Evolutionary conservation across 495 filamentous ascomycete genomes (phyloP).

Genomic region (Aspergillus sclerotiicarbonarius): DNA sequence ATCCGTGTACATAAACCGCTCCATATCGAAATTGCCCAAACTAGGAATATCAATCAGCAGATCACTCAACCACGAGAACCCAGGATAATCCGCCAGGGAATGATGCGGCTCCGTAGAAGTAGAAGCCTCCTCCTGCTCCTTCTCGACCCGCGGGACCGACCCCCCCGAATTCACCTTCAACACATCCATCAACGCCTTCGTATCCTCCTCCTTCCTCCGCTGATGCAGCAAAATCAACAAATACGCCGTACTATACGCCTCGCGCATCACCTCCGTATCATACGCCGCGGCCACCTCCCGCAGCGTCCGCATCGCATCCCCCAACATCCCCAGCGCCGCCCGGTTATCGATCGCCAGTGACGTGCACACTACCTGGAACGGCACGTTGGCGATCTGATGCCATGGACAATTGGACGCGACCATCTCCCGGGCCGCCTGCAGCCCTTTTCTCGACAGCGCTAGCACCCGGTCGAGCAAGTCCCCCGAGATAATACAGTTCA

Average conservation of each 20-base stretch:
- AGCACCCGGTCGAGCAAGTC: constrained; percentile 38
- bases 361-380: constrained; percentile 55
- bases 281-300: constrained; percentile 43
- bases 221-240: constrained; percentile 47
- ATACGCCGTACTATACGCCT: constrained; percentile 53
- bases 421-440: constrained; percentile 41
- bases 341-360: constrained; percentile 52
- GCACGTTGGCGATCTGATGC: constrained; percentile 54
- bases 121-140: too few species aligned
- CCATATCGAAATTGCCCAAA: constrained; percentile 46
- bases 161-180: constrained; percentile 32
- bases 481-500: constrained; percentile 36
- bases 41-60: constrained; percentile 46
- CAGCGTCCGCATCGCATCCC: constrained; percentile 51
- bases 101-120: constrained; percentile 16
- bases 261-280: constrained; percentile 46
- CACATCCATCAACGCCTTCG: constrained; percentile 33
- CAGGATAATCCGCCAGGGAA: constrained; percentile 24
- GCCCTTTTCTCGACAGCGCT: constrained; percentile 29
- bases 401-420: constrained; percentile 41
- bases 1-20: constrained; percentile 12
- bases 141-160: constrained; percentile 15
- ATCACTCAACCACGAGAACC: constrained; percentile 46
- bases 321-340: constrained; percentile 43
- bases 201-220: constrained; percentile 44